Base-by-base conservation (phyloP, 2,329 filamentous ascomycete species). In the Cordyceps tenuipes region DNA sequence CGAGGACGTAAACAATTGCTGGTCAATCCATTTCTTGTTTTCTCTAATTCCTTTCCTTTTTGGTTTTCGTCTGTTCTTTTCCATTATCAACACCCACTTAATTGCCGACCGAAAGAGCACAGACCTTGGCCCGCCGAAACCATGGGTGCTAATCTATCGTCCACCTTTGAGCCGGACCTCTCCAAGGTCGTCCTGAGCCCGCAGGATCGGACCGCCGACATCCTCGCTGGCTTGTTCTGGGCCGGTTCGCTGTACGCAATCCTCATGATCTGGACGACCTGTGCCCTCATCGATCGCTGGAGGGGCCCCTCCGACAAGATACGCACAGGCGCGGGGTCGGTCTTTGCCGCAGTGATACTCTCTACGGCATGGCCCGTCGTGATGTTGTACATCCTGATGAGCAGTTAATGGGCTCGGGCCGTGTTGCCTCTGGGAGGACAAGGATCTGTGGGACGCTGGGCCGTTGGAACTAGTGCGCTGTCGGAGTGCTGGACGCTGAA, bases 121-220 rank as follows among this genome's bases (percentile, higher is more conserved):
- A 17, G 48, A 17, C 36, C 23, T 6, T 29, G 5, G 5, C 29
- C 9, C 43, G 43, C 43, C 8, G 44, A 47, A 8, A 63, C 59
- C 34, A 77, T 77, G 75, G 75, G 74, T 62, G 66, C 65, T 62
- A 76, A 76, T 58, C 73, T 76, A 31, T 77, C 75, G n/a, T 70
- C 70, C 31, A 67, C 66, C 19, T 68, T 73, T 48, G 67, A 69
- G 57, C 70, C 71, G 43, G 74, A 77, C 68, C 74, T 70, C 41
- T 76, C 73, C 51, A 67, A 64, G 57, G 68, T 66, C 51, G 65
- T 68, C 54, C 68, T 75, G 62, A 68, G 69, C 47, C 66, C 68
- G 2, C 10, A 64, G 19, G 75, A 77, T 57, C 60, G 62, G 39
- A 34, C 50, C 41, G 63, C 68, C 44, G 67, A 68, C 63, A 68